Conservation (phyloP, 805 yeast genomes). For the Lachancea sp. region DNA sequence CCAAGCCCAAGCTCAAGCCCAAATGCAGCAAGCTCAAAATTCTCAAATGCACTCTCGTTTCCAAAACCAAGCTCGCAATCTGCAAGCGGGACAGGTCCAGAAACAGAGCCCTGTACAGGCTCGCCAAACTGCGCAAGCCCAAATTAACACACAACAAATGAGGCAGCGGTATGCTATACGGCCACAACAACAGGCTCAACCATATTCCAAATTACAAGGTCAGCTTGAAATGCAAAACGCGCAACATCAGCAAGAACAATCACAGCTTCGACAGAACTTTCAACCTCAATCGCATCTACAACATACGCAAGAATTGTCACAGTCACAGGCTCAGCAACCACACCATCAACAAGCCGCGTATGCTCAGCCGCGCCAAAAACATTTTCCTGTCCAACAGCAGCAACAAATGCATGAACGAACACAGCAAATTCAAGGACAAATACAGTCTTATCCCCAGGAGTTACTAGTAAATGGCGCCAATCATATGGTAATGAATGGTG, state of each 20-base stretch:
- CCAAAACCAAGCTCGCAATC: conserved; percentile 4
- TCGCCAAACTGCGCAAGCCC: conserved; percentile 3
- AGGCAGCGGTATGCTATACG: conserved; percentile 1
- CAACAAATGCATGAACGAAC: background rate
- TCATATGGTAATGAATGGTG: background rate
- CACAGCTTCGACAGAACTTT: conserved; percentile 38
- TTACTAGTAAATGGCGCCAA: conserved; percentile 2
- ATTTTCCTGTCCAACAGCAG: background rate
- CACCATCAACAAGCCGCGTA: conserved; percentile 13
- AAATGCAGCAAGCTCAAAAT: conserved; percentile 2
- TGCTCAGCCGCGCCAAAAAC: conserved; percentile 1
- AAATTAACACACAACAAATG: conserved; percentile 3
- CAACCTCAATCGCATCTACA: conserved; percentile 37
- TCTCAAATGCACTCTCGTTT: background rate
- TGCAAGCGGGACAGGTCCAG: conserved; percentile 7
- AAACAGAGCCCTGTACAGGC: conserved; percentile 2
- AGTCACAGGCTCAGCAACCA: conserved; percentile 9
- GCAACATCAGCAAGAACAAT: conserved; percentile 6
- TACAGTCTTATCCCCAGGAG: background rate
- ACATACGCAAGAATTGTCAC: conserved; percentile 9
- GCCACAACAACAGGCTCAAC: conserved; percentile 18
- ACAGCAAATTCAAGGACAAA: conserved; percentile 9
- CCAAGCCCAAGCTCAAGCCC: conserved; percentile 6
- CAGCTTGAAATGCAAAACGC: conserved; percentile 4
- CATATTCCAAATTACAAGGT: conserved; percentile 15